Evolutionary conservation across 441 rosid genomes (phyloP).

Genomic region (Euphorbia celastroides): DNA sequence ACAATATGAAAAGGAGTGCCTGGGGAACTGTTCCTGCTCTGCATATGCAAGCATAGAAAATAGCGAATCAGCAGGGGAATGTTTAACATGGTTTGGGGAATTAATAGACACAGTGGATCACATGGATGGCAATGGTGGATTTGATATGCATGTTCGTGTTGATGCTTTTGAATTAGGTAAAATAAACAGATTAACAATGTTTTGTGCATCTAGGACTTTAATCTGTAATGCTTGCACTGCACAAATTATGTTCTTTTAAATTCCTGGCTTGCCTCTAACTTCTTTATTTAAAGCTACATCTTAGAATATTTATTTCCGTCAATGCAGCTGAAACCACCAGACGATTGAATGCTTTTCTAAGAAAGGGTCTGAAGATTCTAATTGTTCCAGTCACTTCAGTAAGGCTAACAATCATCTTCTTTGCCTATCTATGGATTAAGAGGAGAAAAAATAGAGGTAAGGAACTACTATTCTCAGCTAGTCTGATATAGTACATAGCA

Average conservation of each 20-base stretch:
- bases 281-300: background rate
- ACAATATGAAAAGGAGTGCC: constrained; percentile 20
- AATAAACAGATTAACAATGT: background rate
- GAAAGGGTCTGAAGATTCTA: background rate
- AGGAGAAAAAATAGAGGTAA: background rate
- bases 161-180: constrained; percentile 24
- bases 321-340: constrained; percentile 4
- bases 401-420: background rate
- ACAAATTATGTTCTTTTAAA: background rate
- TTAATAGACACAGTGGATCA: constrained; percentile 11
- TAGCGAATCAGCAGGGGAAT: constrained; percentile 11
- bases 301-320: background rate
- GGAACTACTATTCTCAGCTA: background rate
- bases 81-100: constrained; percentile 22
- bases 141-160: constrained; percentile 20
- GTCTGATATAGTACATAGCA: background rate
- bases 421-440: background rate
- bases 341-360: background rate
- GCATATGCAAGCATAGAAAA: constrained; percentile 4
- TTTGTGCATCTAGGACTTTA: background rate
- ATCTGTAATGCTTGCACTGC: background rate
- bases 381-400: background rate
- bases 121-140: background rate
- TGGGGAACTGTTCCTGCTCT: constrained; percentile 25
- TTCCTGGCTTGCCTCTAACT: background rate